These are phyloP conservation scores for Phylloporus rhodoxanthus DNA, from an alignment of 768 basidiomycete species.

Conservation along the genomic window DNA sequence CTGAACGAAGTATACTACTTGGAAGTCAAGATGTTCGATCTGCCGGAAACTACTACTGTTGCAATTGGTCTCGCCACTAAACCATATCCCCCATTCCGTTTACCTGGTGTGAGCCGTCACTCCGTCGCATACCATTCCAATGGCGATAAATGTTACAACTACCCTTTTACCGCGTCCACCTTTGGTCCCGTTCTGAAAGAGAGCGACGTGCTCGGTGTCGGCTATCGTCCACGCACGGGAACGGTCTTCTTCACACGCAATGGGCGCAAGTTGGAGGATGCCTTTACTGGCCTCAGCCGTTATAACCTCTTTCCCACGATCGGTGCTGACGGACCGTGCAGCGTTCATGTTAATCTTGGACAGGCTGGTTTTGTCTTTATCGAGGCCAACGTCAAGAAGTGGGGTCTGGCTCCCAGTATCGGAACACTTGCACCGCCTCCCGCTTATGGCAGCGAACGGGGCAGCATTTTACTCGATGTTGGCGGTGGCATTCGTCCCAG, in stretches of 20 bases:
- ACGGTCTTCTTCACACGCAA: constrained; percentile 99
- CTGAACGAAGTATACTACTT: constrained; percentile 99
- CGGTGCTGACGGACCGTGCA: constrained; percentile 93
- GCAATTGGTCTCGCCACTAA: constrained; percentile 94
- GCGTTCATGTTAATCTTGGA: constrained; percentile 94
- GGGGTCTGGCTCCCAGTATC: constrained; percentile 96
- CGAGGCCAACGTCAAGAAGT: constrained; percentile 99
- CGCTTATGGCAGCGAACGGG: constrained; percentile 94
- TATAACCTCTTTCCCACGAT: constrained; percentile 97
- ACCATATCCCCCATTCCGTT: constrained; percentile 90
- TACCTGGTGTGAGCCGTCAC: constrained; percentile 79
- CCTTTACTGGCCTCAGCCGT: constrained; percentile 80
- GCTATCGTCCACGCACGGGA: constrained; percentile 92
- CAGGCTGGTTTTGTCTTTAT: constrained; percentile 99
- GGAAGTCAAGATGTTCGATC: constrained; percentile 99
- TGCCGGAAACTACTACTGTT: constrained; percentile 81
- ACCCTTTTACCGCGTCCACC: constrained; percentile 81
- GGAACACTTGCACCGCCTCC: constrained; percentile 97
- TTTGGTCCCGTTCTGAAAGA: constrained; percentile 85
- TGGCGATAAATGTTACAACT: constrained; percentile 96
- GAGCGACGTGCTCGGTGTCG: constrained; percentile 93
- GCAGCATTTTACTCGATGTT: constrained; percentile 91
- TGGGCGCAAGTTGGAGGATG: constrained; percentile 94
- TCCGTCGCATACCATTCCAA: constrained; percentile 95
- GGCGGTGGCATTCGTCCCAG: constrained; percentile 41